Evolutionary conservation across 108 stramenopile genomes (phyloP).

Genomic region (Nannochloropsis salina): DNA sequence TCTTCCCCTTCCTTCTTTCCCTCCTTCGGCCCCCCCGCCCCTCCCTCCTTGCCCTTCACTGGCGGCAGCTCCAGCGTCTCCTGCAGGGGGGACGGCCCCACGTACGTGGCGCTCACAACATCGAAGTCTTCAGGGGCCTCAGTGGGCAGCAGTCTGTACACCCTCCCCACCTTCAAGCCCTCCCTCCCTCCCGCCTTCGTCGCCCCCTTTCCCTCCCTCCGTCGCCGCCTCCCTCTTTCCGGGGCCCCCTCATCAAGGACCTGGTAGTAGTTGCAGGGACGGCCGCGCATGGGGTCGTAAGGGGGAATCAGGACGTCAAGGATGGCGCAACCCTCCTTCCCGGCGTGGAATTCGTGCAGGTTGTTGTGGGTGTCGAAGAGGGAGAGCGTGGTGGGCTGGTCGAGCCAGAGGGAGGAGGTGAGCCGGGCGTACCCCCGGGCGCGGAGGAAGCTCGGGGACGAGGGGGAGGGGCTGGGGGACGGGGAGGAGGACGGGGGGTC

Average conservation of each 20-base stretch:
- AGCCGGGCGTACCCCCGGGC: conserved; percentile 32
- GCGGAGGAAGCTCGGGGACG: neutral
- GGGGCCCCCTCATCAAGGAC: neutral
- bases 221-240: neutral
- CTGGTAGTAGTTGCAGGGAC: conserved; percentile 85
- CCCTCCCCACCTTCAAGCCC: neutral
- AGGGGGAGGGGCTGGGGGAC: neutral
- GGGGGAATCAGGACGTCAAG: conserved; percentile 88
- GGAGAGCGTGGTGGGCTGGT: conserved; percentile 60
- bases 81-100: neutral
- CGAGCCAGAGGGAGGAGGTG: conserved; percentile 44
- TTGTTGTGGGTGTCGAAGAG: conserved; percentile 77
- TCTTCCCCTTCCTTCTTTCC: neutral
- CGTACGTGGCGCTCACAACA: conserved; percentile 66
- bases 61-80: neutral
- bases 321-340: conserved; percentile 74
- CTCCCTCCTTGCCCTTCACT: neutral
- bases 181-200: neutral
- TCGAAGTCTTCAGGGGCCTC: conserved; percentile 72
- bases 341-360: conserved; percentile 82
- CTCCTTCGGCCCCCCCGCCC: neutral
- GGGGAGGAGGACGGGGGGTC: conserved; percentile 29
- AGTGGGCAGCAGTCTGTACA: conserved; percentile 62
- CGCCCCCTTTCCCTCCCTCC: neutral
- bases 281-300: conserved; percentile 67